Conservation (phyloP, 352 stramenopile species). For the Hyaloperonospora arabidopsidis region DNA sequence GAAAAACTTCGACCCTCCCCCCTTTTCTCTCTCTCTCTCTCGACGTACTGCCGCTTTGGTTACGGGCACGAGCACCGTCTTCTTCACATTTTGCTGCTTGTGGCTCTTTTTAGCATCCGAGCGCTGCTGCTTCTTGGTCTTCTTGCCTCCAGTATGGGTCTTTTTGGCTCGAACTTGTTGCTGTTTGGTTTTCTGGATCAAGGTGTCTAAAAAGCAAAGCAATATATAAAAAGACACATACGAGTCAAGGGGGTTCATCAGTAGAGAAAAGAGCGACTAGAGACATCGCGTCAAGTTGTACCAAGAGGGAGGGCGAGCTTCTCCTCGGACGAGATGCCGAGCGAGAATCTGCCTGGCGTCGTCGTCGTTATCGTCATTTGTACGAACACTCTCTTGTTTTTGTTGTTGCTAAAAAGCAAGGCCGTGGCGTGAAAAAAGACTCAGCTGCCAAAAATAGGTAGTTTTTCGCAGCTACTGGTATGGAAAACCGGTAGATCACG, state of each 20-base stretch:
- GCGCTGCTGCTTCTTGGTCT: constrained; percentile 13
- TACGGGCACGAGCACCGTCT: constrained; percentile 58
- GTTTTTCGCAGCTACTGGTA: too few species aligned
- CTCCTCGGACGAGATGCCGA: constrained; percentile 50
- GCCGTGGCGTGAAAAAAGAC: too few species aligned
- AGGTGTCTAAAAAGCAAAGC: constrained; percentile 20
- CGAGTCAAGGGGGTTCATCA: not conserved
- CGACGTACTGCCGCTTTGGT: constrained; percentile 49
- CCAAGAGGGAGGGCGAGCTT: constrained; percentile 48
- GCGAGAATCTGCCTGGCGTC: constrained; percentile 26
- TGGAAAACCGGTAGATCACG: too few species aligned
- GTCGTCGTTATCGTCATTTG: constrained; percentile 8
- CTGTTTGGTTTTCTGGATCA: constrained; percentile 41
- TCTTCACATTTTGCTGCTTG: constrained; percentile 67
- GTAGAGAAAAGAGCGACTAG: not conserved
- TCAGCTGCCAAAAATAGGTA: too few species aligned
- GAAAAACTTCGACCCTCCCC: not conserved
- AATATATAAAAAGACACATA: not conserved
- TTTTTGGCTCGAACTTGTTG: constrained; percentile 21
- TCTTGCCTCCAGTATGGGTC: constrained; percentile 8
- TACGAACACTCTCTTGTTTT: too few species aligned
- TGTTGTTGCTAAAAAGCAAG: too few species aligned
- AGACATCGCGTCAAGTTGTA: constrained; percentile 2
- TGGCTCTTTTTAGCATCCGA: constrained; percentile 29
- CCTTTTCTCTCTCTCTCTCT: not conserved